Base-by-base conservation (phyloP, 2,329 filamentous ascomycete genomes). In the Stemphylium vesicarium region DNA sequence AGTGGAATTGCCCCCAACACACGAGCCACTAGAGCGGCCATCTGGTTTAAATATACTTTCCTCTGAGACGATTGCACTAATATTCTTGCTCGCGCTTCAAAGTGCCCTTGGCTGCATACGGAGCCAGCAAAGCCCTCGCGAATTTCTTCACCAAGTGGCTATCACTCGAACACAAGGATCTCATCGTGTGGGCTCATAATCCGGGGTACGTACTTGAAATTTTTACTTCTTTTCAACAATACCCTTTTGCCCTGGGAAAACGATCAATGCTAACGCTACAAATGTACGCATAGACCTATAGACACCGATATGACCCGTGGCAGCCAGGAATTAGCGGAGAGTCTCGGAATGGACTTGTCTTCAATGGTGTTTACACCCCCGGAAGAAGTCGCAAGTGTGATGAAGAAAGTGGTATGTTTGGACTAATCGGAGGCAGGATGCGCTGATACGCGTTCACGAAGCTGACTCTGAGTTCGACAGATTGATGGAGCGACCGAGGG, bases 131-230 rank as follows among this genome's bases (percentile, higher is more conserved):
- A 33, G 59, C 55, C 12, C 15, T 66, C 8, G 54, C n/a, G 2
- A 64, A 65, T 9, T 66, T 53, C 18, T 41, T 65, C 13, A 42
- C 62, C 40, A 62, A 49, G 44, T 62, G 62, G 62, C 37, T 66
- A 4, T 40, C 62, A 6, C 20, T 55, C 9, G 64, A 66, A 43
- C 51, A 57, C 33, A 47, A 55, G 35, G 58, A 62, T 9, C 29
- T 62, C 2, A n/a, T 59, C 1, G 29, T 56, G n/a, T 65, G 50
- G 50, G 39, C 53, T 2, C 50, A 58, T 33, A 41, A 65, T 50
- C 62, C 64, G 4, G 62, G 64, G 60, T 65, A 18, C 11, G 53
- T 60, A 32, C 15, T 12, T 40, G 15, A 13, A 15, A 3, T 11
- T 6, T 10, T 12, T 20, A 22, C 18, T 24, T 40, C 20, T n/a